Percentiles rank a stretch among this genome's conserved stretches.
Evolutionary conservation across 73 alveolate species (phyloP).

Genomic region (Durusdinium trenchii): DNA sequence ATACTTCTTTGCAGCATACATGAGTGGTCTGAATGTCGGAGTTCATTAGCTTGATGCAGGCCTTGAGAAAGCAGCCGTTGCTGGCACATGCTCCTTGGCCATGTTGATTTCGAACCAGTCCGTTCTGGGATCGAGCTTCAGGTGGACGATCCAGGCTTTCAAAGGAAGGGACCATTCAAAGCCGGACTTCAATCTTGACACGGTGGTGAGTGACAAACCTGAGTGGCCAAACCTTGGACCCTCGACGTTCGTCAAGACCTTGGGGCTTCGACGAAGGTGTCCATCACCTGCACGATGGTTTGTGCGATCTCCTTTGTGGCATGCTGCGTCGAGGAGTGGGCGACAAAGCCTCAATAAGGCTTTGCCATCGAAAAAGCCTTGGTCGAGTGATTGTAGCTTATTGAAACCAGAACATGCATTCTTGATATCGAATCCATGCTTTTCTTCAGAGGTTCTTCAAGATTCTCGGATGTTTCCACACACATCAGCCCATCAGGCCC

Average conservation of each 20-base stretch:
- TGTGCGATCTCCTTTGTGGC: slow-evolving; percentile 63
- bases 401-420: not conserved
- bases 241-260: not conserved
- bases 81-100: slow-evolving; percentile 58
- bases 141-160: no score
- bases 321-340: slow-evolving; percentile 55
- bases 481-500: not conserved
- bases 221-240: not conserved
- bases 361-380: no score
- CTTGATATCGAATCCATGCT: not conserved
- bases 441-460: not conserved
- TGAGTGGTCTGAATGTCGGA: not conserved
- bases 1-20: not conserved
- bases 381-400: not conserved
- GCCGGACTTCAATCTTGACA: not conserved
- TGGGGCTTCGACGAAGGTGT: slow-evolving; percentile 3
- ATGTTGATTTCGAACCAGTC: no score
- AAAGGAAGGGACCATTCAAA: no score
- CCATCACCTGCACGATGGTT: slow-evolving; percentile 66
- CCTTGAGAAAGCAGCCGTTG: slow-evolving; percentile 34
- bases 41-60: not conserved
- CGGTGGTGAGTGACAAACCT: not conserved
- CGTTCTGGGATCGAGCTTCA: no score
- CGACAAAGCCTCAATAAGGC: not conserved
- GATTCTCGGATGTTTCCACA: not conserved